Evolutionary conservation across 768 basidiomycete species (phyloP), one percentile per base, ranked within the genome.

Genomic region (Termitomyces sp.): DNA sequence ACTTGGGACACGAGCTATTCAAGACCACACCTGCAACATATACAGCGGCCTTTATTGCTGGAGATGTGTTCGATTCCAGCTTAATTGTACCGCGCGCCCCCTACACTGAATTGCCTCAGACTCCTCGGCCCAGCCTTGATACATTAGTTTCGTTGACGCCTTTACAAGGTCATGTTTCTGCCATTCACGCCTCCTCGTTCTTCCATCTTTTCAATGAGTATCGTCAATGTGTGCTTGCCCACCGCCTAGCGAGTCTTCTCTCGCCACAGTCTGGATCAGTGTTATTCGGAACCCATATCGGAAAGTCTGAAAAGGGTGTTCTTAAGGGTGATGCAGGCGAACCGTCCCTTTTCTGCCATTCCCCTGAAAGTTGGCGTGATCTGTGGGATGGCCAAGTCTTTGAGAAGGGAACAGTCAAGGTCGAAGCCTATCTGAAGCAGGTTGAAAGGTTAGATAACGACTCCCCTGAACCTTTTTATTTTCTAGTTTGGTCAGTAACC

Each of bases 1-100:
- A 79, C 7, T 68, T 80, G 1, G 83, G 84, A 2, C 81, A 85
- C 57, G 67, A 75, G 41, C 69, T 86, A 16, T 86, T 82, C 67
- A 71, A 64, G 43, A 72, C 76, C 14, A 78, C 69, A 0, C 73
- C 74, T 0, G 67, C 74, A 47, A 70, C 76, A 0, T 83, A 80
- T 66, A 78, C 81, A 1, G 78, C 74, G 1, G 65, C 69, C 0
- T 85, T 86, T 63, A 46, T 85, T 24, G 66, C 73, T 5, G 83
- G 82, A 2, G 77, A 85, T 57, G 74, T 65, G 0, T 74, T 84
- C 37, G 70, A 83, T 59, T 65, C 74, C 10, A 57, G 57, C 5
- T 71, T 78, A 59, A 68, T 82, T n/a, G 62, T 61, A 9, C 67
- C 69, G 2, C 60, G 57, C 0, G 58, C 62, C 5, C 61, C 61